Evolutionary conservation across 2,329 filamentous ascomycete species (phyloP), one percentile per base, ranked within the genome.

Genomic region (Kalaharituber pfeilii): DNA sequence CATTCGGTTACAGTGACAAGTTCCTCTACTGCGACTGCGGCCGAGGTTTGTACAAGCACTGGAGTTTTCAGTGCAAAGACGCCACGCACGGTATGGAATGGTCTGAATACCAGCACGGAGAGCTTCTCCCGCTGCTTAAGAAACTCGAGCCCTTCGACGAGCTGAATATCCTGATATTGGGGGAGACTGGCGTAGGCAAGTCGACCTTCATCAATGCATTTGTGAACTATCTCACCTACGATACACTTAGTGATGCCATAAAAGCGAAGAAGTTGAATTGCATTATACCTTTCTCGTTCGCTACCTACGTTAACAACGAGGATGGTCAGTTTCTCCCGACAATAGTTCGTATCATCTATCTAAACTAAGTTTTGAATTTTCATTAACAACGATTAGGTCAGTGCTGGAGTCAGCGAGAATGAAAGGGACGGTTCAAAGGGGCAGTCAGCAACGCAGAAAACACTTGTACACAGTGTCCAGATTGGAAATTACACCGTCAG

Each of bases 151-250:
- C 62, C 15, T 58, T 59, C 5, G 62, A 68, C 1, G 62, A 67
- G 18, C 52, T 69, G 25, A 73, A 73, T 44, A 70, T 74, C 18
- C 56, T 74, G 24, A 67, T 75, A 3, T 63, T 74, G 0, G 72
- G 72, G 0, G 71, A 73, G 58, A 72, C 71, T 0, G 72, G 71
- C 0, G 72, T 73, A 0, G 72, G 72, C 0, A 74, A 75, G 52
- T 72, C 69, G 1, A 73, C 72, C 0, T 74, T 69, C 42, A 73
- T 74, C 61, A 75, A 74, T 49, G 68, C 71, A 0, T 72, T 74
- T 29, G 59, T 70, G 58, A 74, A 74, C 56, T 74, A 74, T 53
- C 55, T 74, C 3, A 62, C 59, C 0, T 69, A 65, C 50, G 60
- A 66, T 0, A 65, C 65, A 0, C 62, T 74, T 0, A 66, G 71